Base-by-base conservation (phyloP, 108 stramenopile species). In the Bacterosira constricta region DNA sequence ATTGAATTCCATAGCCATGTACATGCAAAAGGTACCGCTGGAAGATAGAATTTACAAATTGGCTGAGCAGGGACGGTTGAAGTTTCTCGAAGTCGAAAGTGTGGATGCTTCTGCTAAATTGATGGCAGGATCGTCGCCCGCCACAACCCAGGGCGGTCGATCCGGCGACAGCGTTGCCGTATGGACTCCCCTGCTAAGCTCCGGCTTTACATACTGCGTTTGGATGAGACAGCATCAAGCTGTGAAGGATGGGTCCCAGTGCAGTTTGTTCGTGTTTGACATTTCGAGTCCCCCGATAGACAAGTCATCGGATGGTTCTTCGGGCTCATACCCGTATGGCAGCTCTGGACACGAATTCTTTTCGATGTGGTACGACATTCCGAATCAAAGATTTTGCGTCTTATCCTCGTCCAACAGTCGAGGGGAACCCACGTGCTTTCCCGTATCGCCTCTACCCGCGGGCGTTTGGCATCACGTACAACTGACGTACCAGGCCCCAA, bases 391-490 rank as follows among this genome's bases (percentile, higher is more conserved):
- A 42, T 91, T 94, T 67, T 89, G 85, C 53, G 83, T 94, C 37
- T 59, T 91, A 3, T 65, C 92, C 30, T 90, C 92, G 23, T 75
- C 85, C 6, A 85, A 87, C 46, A 62, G 62, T 35, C 47, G 77
- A 57, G 79, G 69, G 69, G 90, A 94, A 59, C 88, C 90, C 1
- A 85, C 79, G 2, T 79, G 85, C 42, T 94, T 94, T 66, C 93
- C 93, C 15, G 71, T 82, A 1, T 87, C 94, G 27, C 91, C 89
- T n/a, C 78, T 96, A 32, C 63, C 78, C 18, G 82, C 86, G 4
- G 81, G 77, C 20, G 90, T 90, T 4, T 96, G 94, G 94, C 94
- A 96, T 66, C 91, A 96, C 64, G 66, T 93, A 67, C 60, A 87
- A n/a, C 41, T 96, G 26, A 87, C 94, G 20, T 96, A 90, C 61